Evolutionary conservation across 1,139 yeast genomes (phyloP).

Genomic region (Yamadazyma triangularis): DNA sequence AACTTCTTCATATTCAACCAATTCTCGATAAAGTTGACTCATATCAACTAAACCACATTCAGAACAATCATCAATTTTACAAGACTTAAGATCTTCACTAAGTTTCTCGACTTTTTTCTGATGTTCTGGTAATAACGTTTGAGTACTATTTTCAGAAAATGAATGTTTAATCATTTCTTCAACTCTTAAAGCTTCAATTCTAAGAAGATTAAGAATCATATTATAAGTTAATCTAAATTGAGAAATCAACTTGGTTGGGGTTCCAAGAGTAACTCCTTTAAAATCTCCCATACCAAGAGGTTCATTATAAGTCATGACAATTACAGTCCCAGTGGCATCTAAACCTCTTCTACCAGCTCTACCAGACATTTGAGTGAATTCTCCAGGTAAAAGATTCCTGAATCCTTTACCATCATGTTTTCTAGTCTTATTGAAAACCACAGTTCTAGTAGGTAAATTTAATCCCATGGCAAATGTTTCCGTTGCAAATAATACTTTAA

Average conservation of each 20-base stretch:
- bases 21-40: slow-evolving; percentile 39
- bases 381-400: slow-evolving; percentile 86
- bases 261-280: slow-evolving; percentile 79
- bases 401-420: slow-evolving; percentile 88
- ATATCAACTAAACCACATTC: slow-evolving; percentile 36
- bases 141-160: slow-evolving; percentile 87
- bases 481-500: slow-evolving; percentile 91
- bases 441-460: slow-evolving; percentile 95
- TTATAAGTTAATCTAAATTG: slow-evolving; percentile 93
- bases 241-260: slow-evolving; percentile 82
- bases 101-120: slow-evolving; percentile 58
- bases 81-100: slow-evolving; percentile 39
- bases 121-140: slow-evolving; percentile 82
- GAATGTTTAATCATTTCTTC: slow-evolving; percentile 98
- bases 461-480: slow-evolving; percentile 99
- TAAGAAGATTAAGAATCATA: slow-evolving; percentile 85
- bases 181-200: slow-evolving; percentile 90
- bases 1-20: slow-evolving; percentile 41
- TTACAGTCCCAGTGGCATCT: slow-evolving; percentile 93
- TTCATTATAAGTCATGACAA: slow-evolving; percentile 78
- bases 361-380: slow-evolving; percentile 98
- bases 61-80: slow-evolving; percentile 35
- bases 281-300: slow-evolving; percentile 60
- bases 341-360: slow-evolving; percentile 98
- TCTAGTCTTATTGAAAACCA: slow-evolving; percentile 77